Percentiles rank a stretch among this genome's conserved stretches.
Conservation (phyloP, 352 stramenopile genomes). For the Elongisporangium senticosum region DNA sequence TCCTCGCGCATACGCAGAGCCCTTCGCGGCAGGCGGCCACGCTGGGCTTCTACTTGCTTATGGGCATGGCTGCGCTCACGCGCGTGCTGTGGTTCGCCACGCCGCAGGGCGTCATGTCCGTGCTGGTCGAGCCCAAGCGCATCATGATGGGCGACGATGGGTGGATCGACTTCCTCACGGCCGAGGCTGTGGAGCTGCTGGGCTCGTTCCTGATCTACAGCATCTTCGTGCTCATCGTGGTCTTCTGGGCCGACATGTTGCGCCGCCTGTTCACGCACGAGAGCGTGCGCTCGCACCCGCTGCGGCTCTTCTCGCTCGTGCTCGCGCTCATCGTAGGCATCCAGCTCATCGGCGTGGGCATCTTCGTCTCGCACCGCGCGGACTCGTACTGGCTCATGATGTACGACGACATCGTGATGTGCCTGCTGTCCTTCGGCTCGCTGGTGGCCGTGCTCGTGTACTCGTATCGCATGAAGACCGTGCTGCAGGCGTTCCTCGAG, state of each 20-base stretch:
- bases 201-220: constrained; percentile 94
- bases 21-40: constrained; percentile 54
- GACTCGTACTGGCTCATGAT: constrained; percentile 95
- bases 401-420: constrained; percentile 88
- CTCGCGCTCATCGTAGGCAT: constrained; percentile 63
- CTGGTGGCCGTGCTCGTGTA: constrained; percentile 93
- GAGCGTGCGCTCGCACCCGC: constrained; percentile 69
- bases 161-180: constrained; percentile 65
- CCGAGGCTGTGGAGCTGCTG: constrained; percentile 85
- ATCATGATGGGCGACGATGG: constrained; percentile 63
- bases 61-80: constrained; percentile 55
- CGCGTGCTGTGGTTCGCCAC: constrained; percentile 73
- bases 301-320: constrained; percentile 87
- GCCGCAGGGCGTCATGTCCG: constrained; percentile 63
- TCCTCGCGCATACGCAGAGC: constrained; percentile 62
- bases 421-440: constrained; percentile 81
- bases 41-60: constrained; percentile 79
- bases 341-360: constrained; percentile 78
- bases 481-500: constrained; percentile 92
- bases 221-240: constrained; percentile 96
- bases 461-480: constrained; percentile 93
- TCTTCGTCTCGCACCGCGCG: constrained; percentile 76
- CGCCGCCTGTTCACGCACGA: constrained; percentile 86
- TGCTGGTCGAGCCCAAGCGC: constrained; percentile 49
- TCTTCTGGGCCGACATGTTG: constrained; percentile 97